Percentiles rank a stretch among this genome's conserved stretches.
Conservation (phyloP, 192 early-diverging fungal species). For the Phycomyces nitens region DNA sequence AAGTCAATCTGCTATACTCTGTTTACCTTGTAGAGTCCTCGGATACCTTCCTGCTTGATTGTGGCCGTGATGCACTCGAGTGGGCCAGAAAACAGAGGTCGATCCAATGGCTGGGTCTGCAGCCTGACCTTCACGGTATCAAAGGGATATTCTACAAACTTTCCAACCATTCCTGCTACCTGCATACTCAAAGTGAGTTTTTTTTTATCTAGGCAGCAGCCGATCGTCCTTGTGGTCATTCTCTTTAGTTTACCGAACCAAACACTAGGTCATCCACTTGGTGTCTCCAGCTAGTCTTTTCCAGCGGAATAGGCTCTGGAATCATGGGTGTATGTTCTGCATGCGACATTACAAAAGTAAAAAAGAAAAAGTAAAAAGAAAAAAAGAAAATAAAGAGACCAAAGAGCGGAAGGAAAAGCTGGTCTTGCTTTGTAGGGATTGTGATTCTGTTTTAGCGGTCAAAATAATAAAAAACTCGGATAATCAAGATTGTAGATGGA, state of each 20-base stretch:
- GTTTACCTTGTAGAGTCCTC: constrained; percentile 83
- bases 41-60: constrained; percentile 71
- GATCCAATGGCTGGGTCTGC: constrained; percentile 73
- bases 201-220: not conserved
- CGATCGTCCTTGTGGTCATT: not conserved
- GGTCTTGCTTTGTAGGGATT: too few species aligned
- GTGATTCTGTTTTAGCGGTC: too few species aligned
- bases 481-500: too few species aligned
- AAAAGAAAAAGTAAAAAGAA: constrained; percentile 4
- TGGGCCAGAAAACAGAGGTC: constrained; percentile 69
- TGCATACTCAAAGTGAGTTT: constrained; percentile 21
- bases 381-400: constrained; percentile 5
- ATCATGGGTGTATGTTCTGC: too few species aligned
- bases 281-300: constrained; percentile 16
- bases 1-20: not conserved
- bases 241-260: constrained; percentile 24
- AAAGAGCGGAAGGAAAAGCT: not conserved
- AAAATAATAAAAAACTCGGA: too few species aligned
- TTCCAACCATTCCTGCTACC: constrained; percentile 88
- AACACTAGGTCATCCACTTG: constrained; percentile 32
- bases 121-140: constrained; percentile 94
- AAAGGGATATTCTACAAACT: constrained; percentile 96
- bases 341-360: not conserved
- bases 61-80: constrained; percentile 79
- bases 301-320: not conserved